Evolutionary conservation across 2,329 filamentous ascomycete species (phyloP), one percentile per base, ranked within the genome.

Genomic region (Dichotomopilus funicola): DNA sequence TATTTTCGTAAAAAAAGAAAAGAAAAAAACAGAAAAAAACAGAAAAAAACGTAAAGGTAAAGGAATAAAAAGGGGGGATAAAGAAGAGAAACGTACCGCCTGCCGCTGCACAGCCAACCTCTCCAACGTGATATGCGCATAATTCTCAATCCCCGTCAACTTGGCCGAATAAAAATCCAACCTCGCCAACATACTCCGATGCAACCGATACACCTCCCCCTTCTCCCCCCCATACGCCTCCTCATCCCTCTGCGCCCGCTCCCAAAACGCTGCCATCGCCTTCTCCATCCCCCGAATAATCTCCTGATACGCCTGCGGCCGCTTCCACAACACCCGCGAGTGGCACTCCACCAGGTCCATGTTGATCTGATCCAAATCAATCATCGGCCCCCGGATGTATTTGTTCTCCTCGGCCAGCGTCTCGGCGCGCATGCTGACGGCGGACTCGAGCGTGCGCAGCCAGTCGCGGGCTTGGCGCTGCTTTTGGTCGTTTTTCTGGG

Each of bases 271-370:
- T 6, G 64, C 65, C 75, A 83, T 76, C 31, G 75, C 75, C 52
- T 66, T 67, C 57, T 75, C 71, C 64, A 83, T 74, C 61, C 78
- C 75, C 36, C 67, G 68, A 51, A 77, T 70, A 51, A 82, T 77
- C 52, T 78, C 77, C 65, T 76, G 68, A 63, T 83, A 85, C 1
- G 82, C 80, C 67, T 82, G 79, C 1, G 82, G 82, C 37, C 81
- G 72, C 68, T 83, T 83, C 81, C 81, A 84, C 59, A 84, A 71
- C 35, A 83, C 80, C 62, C 81, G 79, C 0, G 77, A 76, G 64
- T 85, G 80, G 61, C 82, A 85, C 69, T 85, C 82, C 59, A 85
- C 81, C 45, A 85, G 71, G 63, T 84, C 81, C 34, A 79, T 73
- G 65, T 81, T 85, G 65, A 85, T 74, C 53, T 77, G 75, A 63